phyloP scores from a whole-genome alignment of 148 eudicot genomes.

The Arbutus unedo region DNA sequence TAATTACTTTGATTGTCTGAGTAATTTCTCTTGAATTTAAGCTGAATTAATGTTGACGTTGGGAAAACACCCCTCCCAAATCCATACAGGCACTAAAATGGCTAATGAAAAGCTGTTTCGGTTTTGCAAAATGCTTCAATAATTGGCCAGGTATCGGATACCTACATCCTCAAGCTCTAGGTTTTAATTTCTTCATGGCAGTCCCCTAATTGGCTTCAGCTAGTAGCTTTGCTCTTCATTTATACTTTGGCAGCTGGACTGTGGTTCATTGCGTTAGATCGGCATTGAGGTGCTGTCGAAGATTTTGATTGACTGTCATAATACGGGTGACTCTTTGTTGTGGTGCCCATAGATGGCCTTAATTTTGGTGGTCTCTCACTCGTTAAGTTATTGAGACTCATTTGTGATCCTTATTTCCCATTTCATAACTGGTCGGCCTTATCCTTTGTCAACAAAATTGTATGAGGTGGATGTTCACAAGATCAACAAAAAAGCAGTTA shows the following conservation, averaged over 20 bases:
- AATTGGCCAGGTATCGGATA: background rate
- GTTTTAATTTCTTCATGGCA: background rate
- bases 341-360: background rate
- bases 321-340: no score
- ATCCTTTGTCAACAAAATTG: background rate
- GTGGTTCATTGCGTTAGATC: background rate
- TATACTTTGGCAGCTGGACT: background rate
- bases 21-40: no score
- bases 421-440: background rate
- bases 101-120: background rate
- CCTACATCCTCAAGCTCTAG: background rate
- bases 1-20: no score
- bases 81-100: no score
- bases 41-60: no score
- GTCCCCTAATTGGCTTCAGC: background rate
- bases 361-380: background rate
- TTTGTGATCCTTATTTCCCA: background rate
- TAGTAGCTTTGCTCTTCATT: background rate
- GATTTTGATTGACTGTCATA: no score
- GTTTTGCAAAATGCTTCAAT: background rate
- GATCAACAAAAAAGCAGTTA: no score
- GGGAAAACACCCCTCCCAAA: background rate
- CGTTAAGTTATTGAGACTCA: background rate
- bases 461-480: no score
- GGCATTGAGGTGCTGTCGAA: background rate